A percentile compares a stretch with the other conserved stretches of the same genome.
These are phyloP conservation scores for Colletotrichum shisoi DNA, from an alignment of 2,329 filamentous ascomycete genomes.

Conservation along the genomic window DNA sequence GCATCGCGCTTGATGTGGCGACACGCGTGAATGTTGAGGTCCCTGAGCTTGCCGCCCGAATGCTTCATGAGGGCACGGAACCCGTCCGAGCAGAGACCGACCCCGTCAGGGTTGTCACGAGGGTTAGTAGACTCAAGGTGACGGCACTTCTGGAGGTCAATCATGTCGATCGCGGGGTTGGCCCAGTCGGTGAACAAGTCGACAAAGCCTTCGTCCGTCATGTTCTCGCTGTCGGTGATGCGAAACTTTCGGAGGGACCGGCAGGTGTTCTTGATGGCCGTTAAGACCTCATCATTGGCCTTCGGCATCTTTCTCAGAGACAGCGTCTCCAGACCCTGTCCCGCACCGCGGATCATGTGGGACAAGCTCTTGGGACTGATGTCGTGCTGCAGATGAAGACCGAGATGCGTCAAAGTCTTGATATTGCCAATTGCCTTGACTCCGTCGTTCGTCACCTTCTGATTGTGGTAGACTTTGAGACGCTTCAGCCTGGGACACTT, in stretches of 20 bases:
- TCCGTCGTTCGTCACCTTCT: conserved; percentile 72
- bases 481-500: conserved; percentile 74
- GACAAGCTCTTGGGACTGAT: conserved; percentile 67
- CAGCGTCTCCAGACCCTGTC: conserved; percentile 74
- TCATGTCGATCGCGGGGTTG: conserved; percentile 73
- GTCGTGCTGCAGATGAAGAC: conserved; percentile 70
- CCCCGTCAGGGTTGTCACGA: conserved; percentile 67
- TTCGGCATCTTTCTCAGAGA: conserved; percentile 75
- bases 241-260: conserved; percentile 76
- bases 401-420: conserved; percentile 73
- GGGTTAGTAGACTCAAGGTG: conserved; percentile 76
- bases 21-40: conserved; percentile 82
- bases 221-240: conserved; percentile 76
- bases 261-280: conserved; percentile 75
- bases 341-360: conserved; percentile 68
- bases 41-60: conserved; percentile 71
- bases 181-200: conserved; percentile 78
- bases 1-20: conserved; percentile 78
- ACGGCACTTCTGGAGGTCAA: conserved; percentile 81
- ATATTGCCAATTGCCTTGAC: conserved; percentile 71
- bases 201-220: conserved; percentile 77
- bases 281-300: conserved; percentile 73
- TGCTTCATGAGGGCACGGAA: conserved; percentile 86
- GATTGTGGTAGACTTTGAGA: conserved; percentile 84
- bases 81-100: conserved; percentile 78